These are phyloP conservation scores for Chalciporus piperatus DNA, from an alignment of 768 basidiomycete genomes.

Conservation along the genomic window DNA sequence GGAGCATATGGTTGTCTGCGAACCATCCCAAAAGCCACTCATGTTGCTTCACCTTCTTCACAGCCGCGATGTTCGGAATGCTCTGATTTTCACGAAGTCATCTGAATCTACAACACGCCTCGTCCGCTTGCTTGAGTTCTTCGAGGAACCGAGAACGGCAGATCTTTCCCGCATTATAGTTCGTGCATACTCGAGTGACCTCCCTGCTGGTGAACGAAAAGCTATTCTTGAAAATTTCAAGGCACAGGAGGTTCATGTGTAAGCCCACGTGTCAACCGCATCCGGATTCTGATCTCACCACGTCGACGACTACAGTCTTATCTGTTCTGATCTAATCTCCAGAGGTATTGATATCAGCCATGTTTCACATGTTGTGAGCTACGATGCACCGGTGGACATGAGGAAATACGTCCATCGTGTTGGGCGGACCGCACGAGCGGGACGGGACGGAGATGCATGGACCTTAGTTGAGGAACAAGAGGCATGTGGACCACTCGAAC, in stretches of 20 bases:
- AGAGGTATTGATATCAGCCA: conserved; percentile 94
- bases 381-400: conserved; percentile 97
- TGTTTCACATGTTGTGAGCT: conserved; percentile 90
- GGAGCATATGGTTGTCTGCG: conserved; percentile 87
- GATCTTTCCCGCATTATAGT: conserved; percentile 39
- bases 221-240: conserved; percentile 78
- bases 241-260: conserved; percentile 81
- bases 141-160: conserved; percentile 50
- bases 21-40: conserved; percentile 80
- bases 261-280: conserved; percentile 24
- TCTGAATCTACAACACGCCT: conserved; percentile 87
- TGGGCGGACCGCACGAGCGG: conserved; percentile 93
- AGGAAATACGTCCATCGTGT: conserved; percentile 98
- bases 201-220: conserved; percentile 69
- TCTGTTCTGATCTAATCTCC: conserved; percentile 96
- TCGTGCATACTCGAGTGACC: conserved; percentile 85
- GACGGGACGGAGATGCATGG: conserved; percentile 87
- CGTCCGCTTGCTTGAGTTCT: conserved; percentile 76
- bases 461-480: conserved; percentile 94
- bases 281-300: conserved; percentile 1
- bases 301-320: conserved; percentile 51
- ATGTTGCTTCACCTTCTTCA: conserved; percentile 86
- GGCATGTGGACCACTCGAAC: conserved; percentile 36
- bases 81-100: conserved; percentile 95
- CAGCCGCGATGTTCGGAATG: conserved; percentile 55